Conservation (phyloP, 768 basidiomycete species). For the Russula ochroleuca region DNA sequence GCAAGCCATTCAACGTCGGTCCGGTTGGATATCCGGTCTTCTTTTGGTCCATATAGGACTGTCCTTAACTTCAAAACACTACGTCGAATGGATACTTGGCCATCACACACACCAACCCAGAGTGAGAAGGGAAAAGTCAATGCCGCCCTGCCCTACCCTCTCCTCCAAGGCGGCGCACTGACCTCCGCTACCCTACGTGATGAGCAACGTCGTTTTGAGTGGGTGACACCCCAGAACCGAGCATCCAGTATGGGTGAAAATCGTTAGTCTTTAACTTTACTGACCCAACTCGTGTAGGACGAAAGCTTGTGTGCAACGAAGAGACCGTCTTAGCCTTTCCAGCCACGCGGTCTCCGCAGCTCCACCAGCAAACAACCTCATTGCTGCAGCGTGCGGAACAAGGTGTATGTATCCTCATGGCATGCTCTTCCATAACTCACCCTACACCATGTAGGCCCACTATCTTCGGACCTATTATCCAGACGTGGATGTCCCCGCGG, state of each 20-base stretch:
- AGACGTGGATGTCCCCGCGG: slow-evolving; percentile 68
- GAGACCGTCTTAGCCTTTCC: slow-evolving; percentile 52
- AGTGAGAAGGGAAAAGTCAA: slow-evolving; percentile 31
- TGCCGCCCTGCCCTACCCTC: slow-evolving; percentile 42
- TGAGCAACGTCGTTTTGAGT: slow-evolving; percentile 43
- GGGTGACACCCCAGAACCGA: slow-evolving; percentile 43
- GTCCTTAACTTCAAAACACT: background rate
- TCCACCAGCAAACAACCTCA: slow-evolving; percentile 34
- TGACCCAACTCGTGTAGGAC: slow-evolving; percentile 30
- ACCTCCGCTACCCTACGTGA: slow-evolving; percentile 52
- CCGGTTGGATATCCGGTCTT: too few relatives aligned
- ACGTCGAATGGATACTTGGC: slow-evolving; percentile 26
- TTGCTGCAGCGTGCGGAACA: slow-evolving; percentile 56
- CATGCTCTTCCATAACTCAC: slow-evolving; percentile 11
- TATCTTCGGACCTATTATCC: slow-evolving; percentile 69
- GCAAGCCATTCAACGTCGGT: too few relatives aligned
- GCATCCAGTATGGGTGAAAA: background rate
- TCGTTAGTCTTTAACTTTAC: background rate
- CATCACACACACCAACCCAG: slow-evolving; percentile 5
- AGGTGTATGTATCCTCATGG: slow-evolving; percentile 45
- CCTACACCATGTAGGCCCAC: slow-evolving; percentile 47
- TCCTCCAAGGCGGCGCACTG: slow-evolving; percentile 53
- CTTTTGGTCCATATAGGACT: too few relatives aligned
- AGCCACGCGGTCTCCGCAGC: slow-evolving; percentile 43
- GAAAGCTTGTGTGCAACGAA: slow-evolving; percentile 32